Base-by-base conservation (phyloP, 23 red algal genomes). In the Gracilaria gracilis region DNA sequence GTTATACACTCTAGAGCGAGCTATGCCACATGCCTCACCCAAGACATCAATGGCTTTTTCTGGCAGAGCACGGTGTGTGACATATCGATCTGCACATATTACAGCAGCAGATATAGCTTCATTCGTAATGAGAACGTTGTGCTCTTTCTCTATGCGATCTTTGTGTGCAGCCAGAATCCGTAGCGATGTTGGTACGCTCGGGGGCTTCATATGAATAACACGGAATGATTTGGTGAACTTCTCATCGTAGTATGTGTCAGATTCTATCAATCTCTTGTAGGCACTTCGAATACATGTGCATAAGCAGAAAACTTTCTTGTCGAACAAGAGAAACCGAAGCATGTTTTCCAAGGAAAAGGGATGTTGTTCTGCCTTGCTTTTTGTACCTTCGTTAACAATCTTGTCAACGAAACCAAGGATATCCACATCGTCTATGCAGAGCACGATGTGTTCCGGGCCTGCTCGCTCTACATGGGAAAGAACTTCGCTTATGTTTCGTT, bases 191-290 rank as follows among this genome's bases (percentile, higher is more conserved):
- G 74, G 57, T 50, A 65, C 58, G 37, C 39, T 66, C 13, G 87
- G 87, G 2, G 71, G 67, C 16, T 79, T 50, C 72, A 90, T 90
- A 57, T 90, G 64, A 50, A 90, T 46, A 16, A 90, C 87, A 16
- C 87, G 87, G 31, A 90, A 90, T 67, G 87, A 38, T 33, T 90
- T 90, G 11, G 87, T 81, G 74, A 90, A 90, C 76, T 90, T 90
- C 37, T 90, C 87, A 50, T 90, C 87, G 57, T 90, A 90, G 76
- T 76, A 90, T 16, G 87, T 90, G 40, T 90, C 87, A 8, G 59
- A 65, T 19, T 64, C 54, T 57, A 90, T 69, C 20, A 90, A 74
- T 66, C 87, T 70, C 46, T 90, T 79, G 57, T 90, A 90, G 27
- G 87, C 87, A 37, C 58, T 74, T 31, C 64, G 73, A 54, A 90